A percentile compares a stretch with the other conserved stretches of the same genome.
Evolutionary conservation across 441 rosid genomes (phyloP).

Genomic region (California macrophylla): DNA sequence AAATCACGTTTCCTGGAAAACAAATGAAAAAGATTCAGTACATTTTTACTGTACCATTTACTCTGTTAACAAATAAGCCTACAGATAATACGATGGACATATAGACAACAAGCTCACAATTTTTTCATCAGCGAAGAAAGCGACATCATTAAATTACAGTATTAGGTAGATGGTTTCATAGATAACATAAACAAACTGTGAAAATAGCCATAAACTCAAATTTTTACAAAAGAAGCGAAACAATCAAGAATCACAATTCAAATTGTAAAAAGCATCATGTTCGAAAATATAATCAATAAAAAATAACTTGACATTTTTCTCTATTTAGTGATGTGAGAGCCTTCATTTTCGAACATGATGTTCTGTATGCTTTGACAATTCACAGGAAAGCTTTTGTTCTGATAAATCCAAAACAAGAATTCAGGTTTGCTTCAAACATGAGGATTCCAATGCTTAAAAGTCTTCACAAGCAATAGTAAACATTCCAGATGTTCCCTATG

Average conservation of each 20-base stretch:
- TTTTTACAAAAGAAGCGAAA: background rate
- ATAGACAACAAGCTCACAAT: background rate
- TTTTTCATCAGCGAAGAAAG: background rate
- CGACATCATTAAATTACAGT: background rate
- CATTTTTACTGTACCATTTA: background rate
- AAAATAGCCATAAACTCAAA: background rate
- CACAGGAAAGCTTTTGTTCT: background rate
- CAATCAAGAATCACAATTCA: background rate
- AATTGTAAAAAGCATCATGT: background rate
- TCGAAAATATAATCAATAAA: too few species aligned
- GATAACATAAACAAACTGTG: background rate
- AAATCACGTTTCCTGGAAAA: constrained; percentile 33
- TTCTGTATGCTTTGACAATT: too few species aligned
- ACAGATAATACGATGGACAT: background rate
- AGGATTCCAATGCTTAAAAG: background rate
- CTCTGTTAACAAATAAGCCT: background rate
- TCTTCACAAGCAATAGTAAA: background rate
- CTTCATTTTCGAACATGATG: too few species aligned
- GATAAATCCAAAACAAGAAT: background rate
- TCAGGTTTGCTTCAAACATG: background rate
- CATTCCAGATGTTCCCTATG: background rate
- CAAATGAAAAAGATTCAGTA: background rate
- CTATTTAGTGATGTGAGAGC: too few species aligned
- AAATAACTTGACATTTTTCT: too few species aligned
- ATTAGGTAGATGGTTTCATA: background rate